phyloP scores from a whole-genome alignment of 1,284 basidiomycete genomes.

The Gymnopus androsaceus region DNA sequence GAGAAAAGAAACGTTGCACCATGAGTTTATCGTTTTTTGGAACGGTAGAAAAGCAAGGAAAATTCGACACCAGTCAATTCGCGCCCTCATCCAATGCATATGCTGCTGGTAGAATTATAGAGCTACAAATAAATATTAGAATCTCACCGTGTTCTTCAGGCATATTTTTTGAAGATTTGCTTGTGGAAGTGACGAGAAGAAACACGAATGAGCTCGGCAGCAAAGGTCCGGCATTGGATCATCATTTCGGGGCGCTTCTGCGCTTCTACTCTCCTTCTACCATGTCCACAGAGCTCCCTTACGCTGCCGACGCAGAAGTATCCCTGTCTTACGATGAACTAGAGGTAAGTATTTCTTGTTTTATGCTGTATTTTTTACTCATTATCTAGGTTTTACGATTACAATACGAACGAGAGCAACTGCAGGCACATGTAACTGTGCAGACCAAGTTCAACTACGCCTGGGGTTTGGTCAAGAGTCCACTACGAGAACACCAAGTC shows the following conservation, averaged over 20 bases:
- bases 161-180: conserved; percentile 3
- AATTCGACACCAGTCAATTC: conserved; percentile 1
- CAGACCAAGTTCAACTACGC: conserved; percentile 99
- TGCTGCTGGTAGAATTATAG: conserved; percentile 12
- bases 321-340: conserved; percentile 90
- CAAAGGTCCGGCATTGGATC: no score
- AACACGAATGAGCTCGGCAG: no score
- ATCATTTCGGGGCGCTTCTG: no score
- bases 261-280: background rate
- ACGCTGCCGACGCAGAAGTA: conserved; percentile 92
- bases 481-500: conserved; percentile 79
- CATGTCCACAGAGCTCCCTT: conserved; percentile 87
- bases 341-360: conserved; percentile 51
- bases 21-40: conserved; percentile 50
- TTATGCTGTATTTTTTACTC: background rate
- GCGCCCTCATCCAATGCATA: background rate
- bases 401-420: conserved; percentile 89
- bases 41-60: conserved; percentile 9
- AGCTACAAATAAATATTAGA: conserved; percentile 20
- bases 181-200: background rate
- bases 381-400: conserved; percentile 68
- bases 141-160: conserved; percentile 32
- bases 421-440: conserved; percentile 84
- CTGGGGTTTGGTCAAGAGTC: conserved; percentile 94
- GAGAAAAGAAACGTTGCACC: conserved; percentile 51